Base-by-base conservation (phyloP, 2,329 filamentous ascomycete genomes). In the Trichoderma arundinaceum region DNA sequence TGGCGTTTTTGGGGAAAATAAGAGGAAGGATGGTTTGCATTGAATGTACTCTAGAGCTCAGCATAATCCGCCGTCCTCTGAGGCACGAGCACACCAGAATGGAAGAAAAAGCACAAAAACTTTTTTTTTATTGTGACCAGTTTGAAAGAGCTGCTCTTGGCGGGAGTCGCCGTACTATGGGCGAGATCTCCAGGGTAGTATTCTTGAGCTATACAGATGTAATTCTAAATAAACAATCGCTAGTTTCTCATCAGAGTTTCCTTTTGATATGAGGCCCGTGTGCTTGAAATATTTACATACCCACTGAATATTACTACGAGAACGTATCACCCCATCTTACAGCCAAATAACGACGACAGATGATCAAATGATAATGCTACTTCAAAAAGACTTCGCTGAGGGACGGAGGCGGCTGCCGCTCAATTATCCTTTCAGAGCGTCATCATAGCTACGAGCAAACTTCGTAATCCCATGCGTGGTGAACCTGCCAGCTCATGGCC, bases 1-100 rank as follows among this genome's bases (percentile, higher is more conserved):
- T 70, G 77, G 77, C 77, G 76, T 79, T 78, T 72, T 77, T 71
- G 72, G 57, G 54, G 51, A 59, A 60, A 65, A 71, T 28, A 57
- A 53, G 70, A 72, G 73, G 72, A 74, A 70, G 71, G 73, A 71
- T 72, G 74, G 73, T 70, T 71, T 73, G 70, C 69, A 69, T 71
- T 72, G 72, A 73, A 74, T 79, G 77, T 78, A 76, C 73, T 77
- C 74, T 76, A 77, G 71, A 74, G 72, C 72, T 74, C 74, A 73
- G 73, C 73, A 74, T 75, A 73, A 74, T 76, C 64, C 72, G 68
- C 71, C 64, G 71, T 70, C 68, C 71, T 69, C 67, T 71, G 74
- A 73, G 72, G 71, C 67, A 69, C 72, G 71, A 73, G 71, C 71
- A 69, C 65, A 67, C 63, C 71, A 75, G 74, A 75, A 71, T 74